Base-by-base conservation (phyloP, 495 filamentous ascomycete genomes). In the Extremus antarcticus region DNA sequence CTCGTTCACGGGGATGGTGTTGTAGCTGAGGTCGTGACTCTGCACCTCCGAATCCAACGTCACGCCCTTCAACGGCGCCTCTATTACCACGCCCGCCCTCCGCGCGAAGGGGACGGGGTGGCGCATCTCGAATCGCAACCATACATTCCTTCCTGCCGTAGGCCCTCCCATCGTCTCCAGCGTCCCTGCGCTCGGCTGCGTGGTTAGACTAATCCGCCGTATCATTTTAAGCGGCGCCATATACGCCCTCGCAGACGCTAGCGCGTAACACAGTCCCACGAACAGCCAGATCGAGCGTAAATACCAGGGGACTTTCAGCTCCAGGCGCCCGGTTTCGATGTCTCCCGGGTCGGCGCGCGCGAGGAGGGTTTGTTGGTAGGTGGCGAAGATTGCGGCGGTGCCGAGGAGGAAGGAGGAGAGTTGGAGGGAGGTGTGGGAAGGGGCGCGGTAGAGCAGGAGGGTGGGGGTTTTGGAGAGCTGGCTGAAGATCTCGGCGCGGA, bases 351-450 rank as follows among this genome's bases (percentile, higher is more conserved):
- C 8, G 41, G 41, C 4, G 15, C 4, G 4, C 8, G 41, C 3
- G 41, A 17, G 15, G 41, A 4, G 16, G 41, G 7, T 4, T 7
- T n/a, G 7, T n/a, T 45, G 7, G 16, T 4, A 62, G 35, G 48
- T 23, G 32, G 53, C 43, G 38, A 47, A 35, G 11, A 56, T 21
- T 15, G 54, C 19, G 7, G 53, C 17, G 15, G 16, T 23, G 46
- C 57, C 53, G 8, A 43, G 13, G 39, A 65, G 1, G 25, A 53
- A 53, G 45, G 54, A 47, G 25, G 50, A 20, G 40, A 55, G 35
- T 45, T 38, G 50, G 55, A 51, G 60, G 47, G 38, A 51, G 15
- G 19, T 38, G 51, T 59, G 53, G 53, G 13, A 38, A 25, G 46
- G 46, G 46, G 46, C 46, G 23, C 24, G 46, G 46, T 48, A 48